Evolutionary conservation across 2,329 filamentous ascomycete genomes (phyloP), one percentile per base, ranked within the genome.

Genomic region (Nothomitra cinnamomea): DNA sequence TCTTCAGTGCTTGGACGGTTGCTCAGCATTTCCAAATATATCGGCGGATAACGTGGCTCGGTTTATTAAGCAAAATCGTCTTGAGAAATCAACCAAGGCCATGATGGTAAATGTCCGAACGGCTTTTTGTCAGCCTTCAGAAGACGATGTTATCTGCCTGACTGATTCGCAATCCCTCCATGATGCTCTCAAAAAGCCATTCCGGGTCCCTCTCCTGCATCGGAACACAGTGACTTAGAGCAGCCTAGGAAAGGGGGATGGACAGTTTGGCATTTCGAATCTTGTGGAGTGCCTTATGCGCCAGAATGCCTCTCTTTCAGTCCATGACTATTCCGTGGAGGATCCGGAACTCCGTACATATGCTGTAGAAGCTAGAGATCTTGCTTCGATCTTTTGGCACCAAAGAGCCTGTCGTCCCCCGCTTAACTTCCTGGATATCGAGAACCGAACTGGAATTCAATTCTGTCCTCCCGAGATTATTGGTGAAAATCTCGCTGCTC

Each of bases 311-410:
- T 45, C 51, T 22, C 48, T 45, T 48, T 45, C 28, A 32, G 53
- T 52, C 32, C 35, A 54, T 52, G 53, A 54, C 32, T 54, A 54
- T 51, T 54, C 47, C n/a, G 38, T 54, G 52, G 22, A 19, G 25
- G 43, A 54, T 36, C 45, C 53, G 19, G 22, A 52, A 15, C 17
- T 28, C 52, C 24, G 53, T 17, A 51, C 53, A 45, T 28, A 28
- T 40, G 12, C 24, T 21, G 48, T 38, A 53, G 48, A 35, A 4
- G 51, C 32, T 48, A n/a, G 28, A 15, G 40, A 53, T 35, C 32
- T 45, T 48, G 15, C 48, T 47, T 53, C 51, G 48, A 49, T 15
- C 40, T 53, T 53, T 48, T 38, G 21, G 40, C 22, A 35, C 48
- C 36, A 48, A n/a, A 24, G n/a, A 22, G 51, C 17, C 28, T 22